Evolutionary conservation across 2,329 filamentous ascomycete species (phyloP), one percentile per base, ranked within the genome.

Genomic region (Aspergillus jensenii): DNA sequence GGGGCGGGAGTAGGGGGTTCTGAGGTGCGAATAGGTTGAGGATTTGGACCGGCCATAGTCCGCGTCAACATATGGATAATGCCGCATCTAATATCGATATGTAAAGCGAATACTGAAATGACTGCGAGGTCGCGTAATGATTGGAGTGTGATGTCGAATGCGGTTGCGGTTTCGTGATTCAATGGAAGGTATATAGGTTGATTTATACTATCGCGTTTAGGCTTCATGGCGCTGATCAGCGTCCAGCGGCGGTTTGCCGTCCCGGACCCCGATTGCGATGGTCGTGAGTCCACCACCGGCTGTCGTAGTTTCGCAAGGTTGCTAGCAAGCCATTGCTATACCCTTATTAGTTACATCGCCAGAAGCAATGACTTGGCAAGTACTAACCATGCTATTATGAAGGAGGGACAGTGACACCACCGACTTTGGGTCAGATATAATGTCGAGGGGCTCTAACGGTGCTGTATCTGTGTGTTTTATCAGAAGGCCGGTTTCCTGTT

Each of bases 351-450:
- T 50, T 46, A 58, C 11, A 44, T 27, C 23, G 40, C 15, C 1
- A 15, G 19, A 19, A 31, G 15, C 46, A 23, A 12, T 8, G 12
- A 7, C 3, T 23, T n/a, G 4, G 23, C 15, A 56, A 47, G 27
- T 31, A 64, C 73, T 63, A 66, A 80, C 78, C 91, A 98, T 96
- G 78, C 93, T 97, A 50, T 93, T 97, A 74, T 96, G 96, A 37
- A 99, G 80, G 40, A 97, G 83, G 66, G 93, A 97, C 4, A 99
- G 79, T 4, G 89, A 89, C 44, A 89, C 86, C 27, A 98, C 88
- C 4, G 88, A 90, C 71, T 98, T 96, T 25, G 90, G 87, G 68
- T 98, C 93, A 44, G 90, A 88, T 62, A 98, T 93, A 49, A 97
- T 88, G 71, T 98, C 93, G 65, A 88, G 88, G 52, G 89, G 82